phyloP scores from a whole-genome alignment of 768 basidiomycete genomes.

The Hericium alpestre region DNA sequence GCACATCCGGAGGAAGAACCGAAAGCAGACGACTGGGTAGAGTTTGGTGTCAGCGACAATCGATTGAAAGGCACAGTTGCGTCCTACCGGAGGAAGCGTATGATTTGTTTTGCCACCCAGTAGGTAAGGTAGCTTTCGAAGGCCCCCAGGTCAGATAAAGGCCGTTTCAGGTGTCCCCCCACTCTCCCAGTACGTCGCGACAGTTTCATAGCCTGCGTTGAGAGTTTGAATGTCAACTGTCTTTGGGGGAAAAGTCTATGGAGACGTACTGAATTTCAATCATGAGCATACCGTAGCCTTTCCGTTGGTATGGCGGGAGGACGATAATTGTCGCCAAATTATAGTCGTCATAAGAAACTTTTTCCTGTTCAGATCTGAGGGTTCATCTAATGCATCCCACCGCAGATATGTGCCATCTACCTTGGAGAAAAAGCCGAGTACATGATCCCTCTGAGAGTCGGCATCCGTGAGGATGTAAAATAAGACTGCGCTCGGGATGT shows the following conservation, averaged over 20 bases:
- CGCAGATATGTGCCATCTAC: constrained; percentile 17
- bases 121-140: constrained; percentile 84
- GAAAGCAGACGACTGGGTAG: constrained; percentile 42
- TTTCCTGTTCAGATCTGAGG: constrained; percentile 49
- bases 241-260: neutral
- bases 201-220: constrained; percentile 73
- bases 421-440: constrained; percentile 71
- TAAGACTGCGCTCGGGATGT: constrained; percentile 39
- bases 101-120: constrained; percentile 73
- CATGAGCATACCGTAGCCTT: constrained; percentile 88
- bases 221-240: neutral
- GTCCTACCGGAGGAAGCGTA: constrained; percentile 74
- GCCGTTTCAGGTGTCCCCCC: constrained; percentile 88
- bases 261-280: constrained; percentile 86
- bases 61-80: neutral
- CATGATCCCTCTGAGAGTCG: constrained; percentile 66
- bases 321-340: constrained; percentile 96
- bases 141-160: constrained; percentile 86
- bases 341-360: constrained; percentile 91
- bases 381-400: neutral
- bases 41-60: neutral
- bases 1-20: constrained; percentile 44
- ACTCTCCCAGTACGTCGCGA: constrained; percentile 69
- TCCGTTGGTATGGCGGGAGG: constrained; percentile 83
- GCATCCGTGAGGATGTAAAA: constrained; percentile 92